phyloP scores from a whole-genome alignment of 2,329 filamentous ascomycete species.

The Colletotrichum scovillei region DNA sequence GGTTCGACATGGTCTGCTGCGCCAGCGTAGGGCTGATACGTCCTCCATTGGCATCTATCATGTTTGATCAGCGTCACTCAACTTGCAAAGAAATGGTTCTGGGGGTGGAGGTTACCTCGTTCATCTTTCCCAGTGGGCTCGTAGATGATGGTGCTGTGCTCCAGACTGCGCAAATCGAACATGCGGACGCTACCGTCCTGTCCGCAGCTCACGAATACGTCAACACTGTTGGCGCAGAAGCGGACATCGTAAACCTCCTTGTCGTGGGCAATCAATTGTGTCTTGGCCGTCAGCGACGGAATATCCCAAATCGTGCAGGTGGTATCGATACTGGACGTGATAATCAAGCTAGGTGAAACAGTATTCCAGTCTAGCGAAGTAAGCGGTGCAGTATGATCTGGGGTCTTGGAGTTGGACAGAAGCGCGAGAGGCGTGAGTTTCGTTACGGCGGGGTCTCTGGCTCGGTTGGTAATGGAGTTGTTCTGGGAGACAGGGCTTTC shows the following conservation, averaged over 20 bases:
- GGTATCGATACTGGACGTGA: conserved; percentile 98
- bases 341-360: conserved; percentile 95
- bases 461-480: conserved; percentile 73
- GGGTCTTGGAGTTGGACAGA: conserved; percentile 97
- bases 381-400: conserved; percentile 95
- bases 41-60: conserved; percentile 65
- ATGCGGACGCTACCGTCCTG: conserved; percentile 98
- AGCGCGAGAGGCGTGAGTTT: conserved; percentile 94
- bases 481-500: conserved; percentile 69
- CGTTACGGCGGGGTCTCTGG: conserved; percentile 68
- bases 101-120: conserved; percentile 61
- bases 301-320: conserved; percentile 99
- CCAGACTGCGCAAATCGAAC: conserved; percentile 96
- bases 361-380: conserved; percentile 99
- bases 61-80: background rate
- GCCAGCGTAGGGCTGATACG: conserved; percentile 80
- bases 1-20: conserved; percentile 81
- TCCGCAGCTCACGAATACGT: conserved; percentile 97
- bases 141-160: conserved; percentile 99
- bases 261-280: conserved; percentile 97
- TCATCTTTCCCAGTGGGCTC: conserved; percentile 92
- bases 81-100: background rate
- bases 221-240: conserved; percentile 98
- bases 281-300: conserved; percentile 96
- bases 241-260: conserved; percentile 99